phyloP scores from a whole-genome alignment of 768 basidiomycete species.

The Roridomyces roridus region DNA sequence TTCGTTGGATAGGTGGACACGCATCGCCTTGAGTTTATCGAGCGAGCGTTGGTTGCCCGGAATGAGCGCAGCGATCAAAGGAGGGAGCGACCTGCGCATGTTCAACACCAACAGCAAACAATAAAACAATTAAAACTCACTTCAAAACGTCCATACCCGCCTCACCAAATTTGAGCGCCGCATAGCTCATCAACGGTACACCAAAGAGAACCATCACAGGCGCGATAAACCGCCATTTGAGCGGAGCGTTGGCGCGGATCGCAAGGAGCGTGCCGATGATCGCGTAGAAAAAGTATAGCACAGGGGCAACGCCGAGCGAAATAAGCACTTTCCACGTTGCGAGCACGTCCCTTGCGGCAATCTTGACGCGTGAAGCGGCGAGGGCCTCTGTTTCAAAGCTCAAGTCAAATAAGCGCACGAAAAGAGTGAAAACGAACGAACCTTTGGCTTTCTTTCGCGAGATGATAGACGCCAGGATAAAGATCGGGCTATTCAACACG shows the following conservation, averaged over 20 bases:
- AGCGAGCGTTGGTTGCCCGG: constrained; percentile 89
- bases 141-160: constrained; percentile 92
- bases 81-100: constrained; percentile 68
- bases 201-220: constrained; percentile 78
- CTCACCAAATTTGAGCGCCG: constrained; percentile 96
- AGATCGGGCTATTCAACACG: constrained; percentile 91
- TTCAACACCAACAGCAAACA: background rate
- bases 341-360: constrained; percentile 93
- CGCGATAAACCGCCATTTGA: constrained; percentile 71
- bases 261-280: constrained; percentile 77
- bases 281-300: constrained; percentile 86
- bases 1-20: constrained; percentile 81
- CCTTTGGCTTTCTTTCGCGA: constrained; percentile 90
- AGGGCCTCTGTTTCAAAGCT: too few species aligned
- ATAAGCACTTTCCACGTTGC: constrained; percentile 98
- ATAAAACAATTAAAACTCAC: background rate
- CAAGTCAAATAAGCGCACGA: too few species aligned
- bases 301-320: constrained; percentile 87
- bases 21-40: constrained; percentile 74
- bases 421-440: too few species aligned
- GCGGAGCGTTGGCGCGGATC: constrained; percentile 66
- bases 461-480: constrained; percentile 87
- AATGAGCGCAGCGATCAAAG: constrained; percentile 84
- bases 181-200: constrained; percentile 89
- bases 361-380: constrained; percentile 93